These are phyloP conservation scores for Neoboletus magnificus DNA, from an alignment of 768 basidiomycete species.

Conservation along the genomic window DNA sequence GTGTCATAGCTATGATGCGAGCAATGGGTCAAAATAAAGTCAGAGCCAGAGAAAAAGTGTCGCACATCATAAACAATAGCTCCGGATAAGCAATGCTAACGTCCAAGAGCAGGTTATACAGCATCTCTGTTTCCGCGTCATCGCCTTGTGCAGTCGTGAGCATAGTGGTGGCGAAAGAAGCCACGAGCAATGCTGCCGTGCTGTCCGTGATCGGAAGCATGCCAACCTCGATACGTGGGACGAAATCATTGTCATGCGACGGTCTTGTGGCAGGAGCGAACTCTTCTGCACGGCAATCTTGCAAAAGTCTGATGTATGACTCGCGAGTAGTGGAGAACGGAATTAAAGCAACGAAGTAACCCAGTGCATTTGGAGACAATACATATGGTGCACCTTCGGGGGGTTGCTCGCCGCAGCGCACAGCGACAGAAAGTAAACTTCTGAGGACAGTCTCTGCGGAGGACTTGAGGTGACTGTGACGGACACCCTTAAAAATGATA, in stretches of 20 bases:
- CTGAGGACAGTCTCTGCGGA: constrained; percentile 60
- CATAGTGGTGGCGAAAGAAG: constrained; percentile 75
- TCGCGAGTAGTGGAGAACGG: constrained; percentile 59
- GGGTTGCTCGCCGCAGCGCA: constrained; percentile 37
- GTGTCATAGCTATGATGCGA: constrained; percentile 58
- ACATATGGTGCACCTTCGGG: constrained; percentile 41
- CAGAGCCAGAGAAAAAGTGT: constrained; percentile 17
- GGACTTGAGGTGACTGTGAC: constrained; percentile 60
- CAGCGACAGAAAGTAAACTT: constrained; percentile 60
- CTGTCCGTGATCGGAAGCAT: constrained; percentile 62
- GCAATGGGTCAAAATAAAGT: constrained; percentile 5
- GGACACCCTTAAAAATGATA: constrained; percentile 83
- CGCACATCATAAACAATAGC: constrained; percentile 68
- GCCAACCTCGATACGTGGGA: constrained; percentile 52
- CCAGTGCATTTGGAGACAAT: constrained; percentile 60
- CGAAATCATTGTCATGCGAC: constrained; percentile 41
- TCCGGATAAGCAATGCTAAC: constrained; percentile 68
- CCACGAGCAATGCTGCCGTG: constrained; percentile 64
- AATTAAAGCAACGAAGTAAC: constrained; percentile 77
- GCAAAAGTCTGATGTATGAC: constrained; percentile 58
- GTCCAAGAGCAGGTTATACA: constrained; percentile 74
- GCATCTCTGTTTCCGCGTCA: constrained; percentile 75
- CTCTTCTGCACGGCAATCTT: constrained; percentile 57
- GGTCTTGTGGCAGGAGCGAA: constrained; percentile 36
- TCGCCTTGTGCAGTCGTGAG: constrained; percentile 73